Percentiles rank a stretch among this genome's conserved stretches.
These are phyloP conservation scores for Blastobotrys arbuscula DNA, from an alignment of 1,139 yeast genomes.

Conservation along the genomic window DNA sequence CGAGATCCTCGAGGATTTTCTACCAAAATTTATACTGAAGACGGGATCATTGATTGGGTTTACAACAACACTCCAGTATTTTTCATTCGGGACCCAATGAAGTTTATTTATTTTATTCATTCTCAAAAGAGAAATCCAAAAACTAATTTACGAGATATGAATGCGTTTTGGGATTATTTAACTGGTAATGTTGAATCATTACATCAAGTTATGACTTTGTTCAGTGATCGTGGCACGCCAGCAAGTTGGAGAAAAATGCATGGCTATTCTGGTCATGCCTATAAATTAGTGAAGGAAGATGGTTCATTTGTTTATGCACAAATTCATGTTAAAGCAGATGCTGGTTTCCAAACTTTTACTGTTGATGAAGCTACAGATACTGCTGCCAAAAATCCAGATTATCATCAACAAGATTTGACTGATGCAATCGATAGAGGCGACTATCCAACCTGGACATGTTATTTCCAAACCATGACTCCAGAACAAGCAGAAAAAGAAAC, in stretches of 20 bases:
- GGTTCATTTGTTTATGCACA: slow-evolving; percentile 62
- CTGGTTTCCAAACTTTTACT: slow-evolving; percentile 50
- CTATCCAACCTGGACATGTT: slow-evolving; percentile 56
- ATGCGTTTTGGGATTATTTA: slow-evolving; percentile 62
- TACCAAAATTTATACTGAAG: slow-evolving; percentile 68
- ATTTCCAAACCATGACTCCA: slow-evolving; percentile 65
- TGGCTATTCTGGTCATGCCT: slow-evolving; percentile 71
- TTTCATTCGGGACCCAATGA: slow-evolving; percentile 75
- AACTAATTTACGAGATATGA: slow-evolving; percentile 69
- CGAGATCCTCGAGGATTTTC: slow-evolving; percentile 87
- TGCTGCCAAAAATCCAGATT: slow-evolving; percentile 57
- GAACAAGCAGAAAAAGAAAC: slow-evolving; percentile 52
- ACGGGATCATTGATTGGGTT: slow-evolving; percentile 80
- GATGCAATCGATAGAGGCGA: slow-evolving; percentile 53
- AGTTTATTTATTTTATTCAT: slow-evolving; percentile 83
- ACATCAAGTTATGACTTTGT: slow-evolving; percentile 57
- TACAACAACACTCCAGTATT: slow-evolving; percentile 84
- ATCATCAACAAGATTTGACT: slow-evolving; percentile 50
- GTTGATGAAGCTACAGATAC: slow-evolving; percentile 51
- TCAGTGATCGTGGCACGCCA: slow-evolving; percentile 69
- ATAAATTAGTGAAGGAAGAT: slow-evolving; percentile 57
- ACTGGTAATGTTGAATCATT: slow-evolving; percentile 54
- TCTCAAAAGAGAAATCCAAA: slow-evolving; percentile 78
- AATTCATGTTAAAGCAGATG: slow-evolving; percentile 55
- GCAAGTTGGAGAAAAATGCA: slow-evolving; percentile 57